Evolutionary conservation across 345 rosid species (phyloP).

Genomic region (Clarkia xantiana): DNA sequence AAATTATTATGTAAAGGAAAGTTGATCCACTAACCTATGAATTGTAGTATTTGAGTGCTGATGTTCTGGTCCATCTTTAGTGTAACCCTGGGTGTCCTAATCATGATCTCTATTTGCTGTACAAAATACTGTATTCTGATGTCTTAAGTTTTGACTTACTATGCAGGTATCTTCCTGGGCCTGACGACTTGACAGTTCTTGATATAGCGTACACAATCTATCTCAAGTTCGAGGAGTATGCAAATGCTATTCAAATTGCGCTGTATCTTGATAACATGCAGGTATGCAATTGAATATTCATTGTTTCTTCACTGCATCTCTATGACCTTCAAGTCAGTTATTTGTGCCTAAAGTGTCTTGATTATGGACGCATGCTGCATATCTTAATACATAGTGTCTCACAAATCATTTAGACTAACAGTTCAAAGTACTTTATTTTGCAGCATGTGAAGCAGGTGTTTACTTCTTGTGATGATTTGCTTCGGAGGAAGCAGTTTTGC

Average conservation of each 20-base stretch:
- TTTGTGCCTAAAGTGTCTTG: not conserved
- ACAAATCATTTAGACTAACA: constrained; percentile 8
- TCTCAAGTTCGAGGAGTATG: constrained; percentile 50
- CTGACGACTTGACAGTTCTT: constrained; percentile 67
- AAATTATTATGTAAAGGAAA: not conserved
- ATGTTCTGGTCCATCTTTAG: too few relatives aligned
- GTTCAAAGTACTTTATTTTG: constrained; percentile 10
- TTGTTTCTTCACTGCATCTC: not conserved
- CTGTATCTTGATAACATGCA: constrained; percentile 63
- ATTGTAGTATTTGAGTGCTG: too few relatives aligned
- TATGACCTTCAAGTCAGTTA: not conserved
- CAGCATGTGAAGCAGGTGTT: constrained; percentile 80
- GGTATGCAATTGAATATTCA: constrained; percentile 22
- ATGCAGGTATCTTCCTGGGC: constrained; percentile 81
- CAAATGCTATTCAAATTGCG: constrained; percentile 82
- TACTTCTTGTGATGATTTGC: constrained; percentile 50
- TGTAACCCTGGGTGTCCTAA: too few relatives aligned
- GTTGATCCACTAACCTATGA: not conserved
- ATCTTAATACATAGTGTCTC: not conserved
- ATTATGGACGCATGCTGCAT: not conserved
- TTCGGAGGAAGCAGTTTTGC: constrained; percentile 71
- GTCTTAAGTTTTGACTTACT: constrained; percentile 7
- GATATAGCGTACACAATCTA: constrained; percentile 73
- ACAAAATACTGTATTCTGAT: not conserved
- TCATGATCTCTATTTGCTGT: not conserved